Evolutionary conservation across 2,329 filamentous ascomycete genomes (phyloP).

Genomic region (Hymenoscyphus salicellus): DNA sequence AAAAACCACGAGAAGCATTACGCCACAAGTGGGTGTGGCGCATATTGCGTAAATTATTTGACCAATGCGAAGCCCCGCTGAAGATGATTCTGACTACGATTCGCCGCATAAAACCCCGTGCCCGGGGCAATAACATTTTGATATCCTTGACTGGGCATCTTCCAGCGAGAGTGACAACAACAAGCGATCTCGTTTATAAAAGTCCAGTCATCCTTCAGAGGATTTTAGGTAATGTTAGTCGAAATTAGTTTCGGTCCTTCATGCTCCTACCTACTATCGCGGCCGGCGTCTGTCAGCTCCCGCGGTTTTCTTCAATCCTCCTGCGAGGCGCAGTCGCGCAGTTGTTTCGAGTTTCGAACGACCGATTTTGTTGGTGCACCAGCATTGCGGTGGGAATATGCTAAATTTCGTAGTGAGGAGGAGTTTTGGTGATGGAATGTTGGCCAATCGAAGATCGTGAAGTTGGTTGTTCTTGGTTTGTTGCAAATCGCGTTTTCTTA

Average conservation of each 20-base stretch:
- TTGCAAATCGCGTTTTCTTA: constrained; percentile 2
- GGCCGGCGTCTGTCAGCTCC: background rate
- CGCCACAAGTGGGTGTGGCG: background rate
- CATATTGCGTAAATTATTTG: background rate
- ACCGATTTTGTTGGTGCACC: background rate
- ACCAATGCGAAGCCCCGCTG: background rate
- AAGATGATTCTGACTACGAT: background rate
- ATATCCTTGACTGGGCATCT: background rate
- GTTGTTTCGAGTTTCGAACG: background rate
- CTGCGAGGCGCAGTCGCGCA: background rate
- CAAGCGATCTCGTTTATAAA: background rate
- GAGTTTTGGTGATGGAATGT: background rate
- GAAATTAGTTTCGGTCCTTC: background rate
- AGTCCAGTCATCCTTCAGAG: background rate
- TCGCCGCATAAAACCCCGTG: background rate
- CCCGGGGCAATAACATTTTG: background rate
- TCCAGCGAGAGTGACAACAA: background rate
- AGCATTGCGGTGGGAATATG: background rate
- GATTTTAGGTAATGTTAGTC: background rate
- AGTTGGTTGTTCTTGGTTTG: background rate
- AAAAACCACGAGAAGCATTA: background rate
- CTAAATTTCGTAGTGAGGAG: background rate
- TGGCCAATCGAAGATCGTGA: background rate
- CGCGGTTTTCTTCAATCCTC: background rate
- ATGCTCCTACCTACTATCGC: background rate